Conservation (phyloP, 768 basidiomycete species). For the Mrakia frigida region DNA sequence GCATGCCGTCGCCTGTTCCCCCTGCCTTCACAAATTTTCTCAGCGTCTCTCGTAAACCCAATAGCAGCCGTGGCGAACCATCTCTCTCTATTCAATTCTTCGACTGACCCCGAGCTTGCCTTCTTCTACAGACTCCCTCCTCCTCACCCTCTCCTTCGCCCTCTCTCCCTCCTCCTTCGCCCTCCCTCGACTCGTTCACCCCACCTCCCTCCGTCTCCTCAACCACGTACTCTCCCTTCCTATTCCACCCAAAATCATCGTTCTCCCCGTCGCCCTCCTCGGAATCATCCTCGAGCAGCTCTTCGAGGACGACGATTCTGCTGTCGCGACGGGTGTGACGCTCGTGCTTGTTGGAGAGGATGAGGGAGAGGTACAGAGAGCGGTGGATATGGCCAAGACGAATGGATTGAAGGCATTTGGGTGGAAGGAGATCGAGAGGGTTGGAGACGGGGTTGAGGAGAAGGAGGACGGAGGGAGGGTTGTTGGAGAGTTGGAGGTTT, state of each 20-base stretch:
- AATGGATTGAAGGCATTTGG: constrained; percentile 61
- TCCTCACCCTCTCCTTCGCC: constrained; percentile 72
- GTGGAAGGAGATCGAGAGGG: constrained; percentile 42
- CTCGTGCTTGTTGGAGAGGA: constrained; percentile 67
- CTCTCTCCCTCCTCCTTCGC: constrained; percentile 59
- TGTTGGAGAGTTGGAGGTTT: constrained; percentile 5
- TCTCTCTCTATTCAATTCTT: constrained; percentile 34
- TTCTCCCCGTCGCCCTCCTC: constrained; percentile 63
- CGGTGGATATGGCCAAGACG: constrained; percentile 53
- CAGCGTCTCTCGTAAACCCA: too few relatives aligned
- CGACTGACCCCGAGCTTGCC: constrained; percentile 31
- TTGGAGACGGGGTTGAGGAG: constrained; percentile 4
- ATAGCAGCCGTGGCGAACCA: too few relatives aligned
- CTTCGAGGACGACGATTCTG: constrained; percentile 58
- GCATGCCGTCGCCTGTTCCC: background rate
- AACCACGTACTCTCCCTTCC: constrained; percentile 47
- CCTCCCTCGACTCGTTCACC: constrained; percentile 43
- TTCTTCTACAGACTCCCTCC: constrained; percentile 62
- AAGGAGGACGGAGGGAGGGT: background rate
- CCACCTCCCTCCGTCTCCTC: constrained; percentile 34
- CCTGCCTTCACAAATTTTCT: too few relatives aligned
- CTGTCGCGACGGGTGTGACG: constrained; percentile 53
- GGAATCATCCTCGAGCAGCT: constrained; percentile 62
- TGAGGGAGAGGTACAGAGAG: constrained; percentile 49
- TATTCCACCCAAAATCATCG: constrained; percentile 66